A percentile compares a stretch with the other conserved stretches of the same genome.
These are phyloP conservation scores for Epichloe glyceriae DNA, from an alignment of 2,329 filamentous ascomycete genomes.

Conservation along the genomic window DNA sequence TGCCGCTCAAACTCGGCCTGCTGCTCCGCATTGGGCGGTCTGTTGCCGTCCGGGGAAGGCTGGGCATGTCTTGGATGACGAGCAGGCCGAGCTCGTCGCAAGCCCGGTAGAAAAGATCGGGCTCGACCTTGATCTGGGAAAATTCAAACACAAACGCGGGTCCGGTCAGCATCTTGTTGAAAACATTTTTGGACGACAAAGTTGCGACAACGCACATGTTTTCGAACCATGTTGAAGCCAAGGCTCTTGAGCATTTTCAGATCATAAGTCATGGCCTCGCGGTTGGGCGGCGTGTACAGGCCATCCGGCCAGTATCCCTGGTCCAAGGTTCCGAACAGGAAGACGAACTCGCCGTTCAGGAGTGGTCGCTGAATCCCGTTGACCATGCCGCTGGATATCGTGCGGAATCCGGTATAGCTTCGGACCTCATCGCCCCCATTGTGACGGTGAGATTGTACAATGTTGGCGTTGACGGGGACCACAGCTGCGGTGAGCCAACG, in stretches of 20 bases:
- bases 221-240: constrained; percentile 58
- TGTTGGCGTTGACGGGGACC: constrained; percentile 50
- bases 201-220: constrained; percentile 42
- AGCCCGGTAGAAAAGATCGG: constrained; percentile 53
- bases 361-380: constrained; percentile 47
- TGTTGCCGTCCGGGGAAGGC: constrained; percentile 27
- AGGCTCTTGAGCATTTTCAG: constrained; percentile 49
- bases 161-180: not conserved
- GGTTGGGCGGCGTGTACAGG: constrained; percentile 49
- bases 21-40: constrained; percentile 30
- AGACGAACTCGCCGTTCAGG: constrained; percentile 56
- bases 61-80: constrained; percentile 62
- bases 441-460: constrained; percentile 52
- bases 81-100: constrained; percentile 53
- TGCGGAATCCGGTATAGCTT: constrained; percentile 60
- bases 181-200: accelerated
- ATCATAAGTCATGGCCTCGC: constrained; percentile 56
- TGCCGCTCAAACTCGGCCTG: constrained; percentile 54
- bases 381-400: constrained; percentile 41
- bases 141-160: too few relatives aligned
- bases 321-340: constrained; percentile 55
- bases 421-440: constrained; percentile 37
- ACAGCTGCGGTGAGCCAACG: constrained; percentile 42
- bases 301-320: constrained; percentile 64
- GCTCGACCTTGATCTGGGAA: constrained; percentile 49